A percentile compares a stretch with the other conserved stretches of the same genome.
Evolutionary conservation across 179 eudicot genomes (phyloP).

Genomic region (Heliamphora pulchella): DNA sequence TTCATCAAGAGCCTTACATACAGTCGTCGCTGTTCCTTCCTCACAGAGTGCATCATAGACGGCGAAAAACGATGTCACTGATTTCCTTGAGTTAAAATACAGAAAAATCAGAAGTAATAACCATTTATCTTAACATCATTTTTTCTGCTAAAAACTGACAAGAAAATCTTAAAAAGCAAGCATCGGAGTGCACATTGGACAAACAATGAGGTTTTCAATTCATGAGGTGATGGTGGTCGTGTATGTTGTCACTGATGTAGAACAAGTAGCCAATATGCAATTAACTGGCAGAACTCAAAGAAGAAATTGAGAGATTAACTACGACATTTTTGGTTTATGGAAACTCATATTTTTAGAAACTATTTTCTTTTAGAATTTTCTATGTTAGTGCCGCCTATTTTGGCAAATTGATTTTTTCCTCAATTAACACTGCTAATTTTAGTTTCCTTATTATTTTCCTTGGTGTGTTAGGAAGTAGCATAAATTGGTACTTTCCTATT

Average conservation of each 20-base stretch:
- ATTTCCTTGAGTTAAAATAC: slow-evolving; percentile 48
- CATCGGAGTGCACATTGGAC: slow-evolving; percentile 1
- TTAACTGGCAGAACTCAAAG: no score
- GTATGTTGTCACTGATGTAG: neutral
- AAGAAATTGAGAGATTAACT: no score
- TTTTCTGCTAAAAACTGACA: neutral
- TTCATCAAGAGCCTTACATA: slow-evolving; percentile 89
- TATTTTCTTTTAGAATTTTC: no score
- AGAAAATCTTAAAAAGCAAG: slow-evolving; percentile 5
- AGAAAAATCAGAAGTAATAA: slow-evolving; percentile 18
- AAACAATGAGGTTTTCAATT: neutral
- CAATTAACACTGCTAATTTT: no score
- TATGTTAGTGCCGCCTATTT: no score
- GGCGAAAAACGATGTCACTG: slow-evolving; percentile 88
- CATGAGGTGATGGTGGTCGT: neutral
- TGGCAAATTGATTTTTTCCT: no score
- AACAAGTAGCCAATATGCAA: no score
- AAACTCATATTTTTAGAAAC: no score
- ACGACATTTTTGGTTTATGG: no score
- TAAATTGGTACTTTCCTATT: no score
- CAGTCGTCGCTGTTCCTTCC: slow-evolving; percentile 92
- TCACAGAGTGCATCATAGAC: slow-evolving; percentile 93
- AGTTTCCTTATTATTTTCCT: no score
- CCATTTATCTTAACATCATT: neutral
- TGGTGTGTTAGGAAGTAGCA: no score